Evolutionary conservation across 2,329 filamentous ascomycete species (phyloP).

Genomic region (Colletotrichum tabaci): DNA sequence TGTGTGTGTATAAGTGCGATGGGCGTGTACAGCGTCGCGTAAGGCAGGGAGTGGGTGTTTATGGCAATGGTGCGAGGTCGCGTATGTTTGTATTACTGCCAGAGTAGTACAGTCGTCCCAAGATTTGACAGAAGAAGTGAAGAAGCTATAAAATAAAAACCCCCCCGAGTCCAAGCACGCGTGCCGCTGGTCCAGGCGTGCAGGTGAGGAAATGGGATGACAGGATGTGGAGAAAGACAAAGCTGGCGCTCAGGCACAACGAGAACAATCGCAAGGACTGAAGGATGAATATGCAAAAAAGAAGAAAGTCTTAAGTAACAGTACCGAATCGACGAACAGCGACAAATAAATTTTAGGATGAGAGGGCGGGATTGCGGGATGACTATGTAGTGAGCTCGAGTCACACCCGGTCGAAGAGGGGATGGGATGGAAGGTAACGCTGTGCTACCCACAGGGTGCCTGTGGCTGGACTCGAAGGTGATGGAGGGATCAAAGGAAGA

Average conservation of each 20-base stretch:
- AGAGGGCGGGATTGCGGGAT: background rate
- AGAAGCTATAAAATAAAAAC: background rate
- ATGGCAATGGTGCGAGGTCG: background rate
- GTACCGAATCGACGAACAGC: background rate
- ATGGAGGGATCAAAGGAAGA: background rate
- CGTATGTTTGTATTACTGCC: slow-evolving; percentile 17
- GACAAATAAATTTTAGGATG: background rate
- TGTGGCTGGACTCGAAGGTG: slow-evolving; percentile 7
- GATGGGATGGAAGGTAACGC: slow-evolving; percentile 1
- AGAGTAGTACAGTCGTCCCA: slow-evolving; percentile 17
- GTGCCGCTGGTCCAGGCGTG: slow-evolving; percentile 23
- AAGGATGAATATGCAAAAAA: background rate
- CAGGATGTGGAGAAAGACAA: slow-evolving; percentile 5
- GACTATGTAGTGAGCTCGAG: slow-evolving; percentile 16
- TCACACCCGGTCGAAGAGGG: background rate
- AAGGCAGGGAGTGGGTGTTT: background rate
- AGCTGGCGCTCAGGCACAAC: slow-evolving; percentile 8
- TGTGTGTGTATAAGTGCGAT: background rate
- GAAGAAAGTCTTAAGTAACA: background rate
- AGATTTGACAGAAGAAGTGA: slow-evolving; percentile 21
- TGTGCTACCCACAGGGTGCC: slow-evolving; percentile 13
- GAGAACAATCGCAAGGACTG: background rate
- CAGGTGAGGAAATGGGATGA: slow-evolving; percentile 16
- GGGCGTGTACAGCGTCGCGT: background rate
- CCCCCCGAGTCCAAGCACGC: slow-evolving; percentile 2